These are phyloP conservation scores for Metarhizium humberi DNA, from an alignment of 2,329 filamentous ascomycete species.

Conservation along the genomic window DNA sequence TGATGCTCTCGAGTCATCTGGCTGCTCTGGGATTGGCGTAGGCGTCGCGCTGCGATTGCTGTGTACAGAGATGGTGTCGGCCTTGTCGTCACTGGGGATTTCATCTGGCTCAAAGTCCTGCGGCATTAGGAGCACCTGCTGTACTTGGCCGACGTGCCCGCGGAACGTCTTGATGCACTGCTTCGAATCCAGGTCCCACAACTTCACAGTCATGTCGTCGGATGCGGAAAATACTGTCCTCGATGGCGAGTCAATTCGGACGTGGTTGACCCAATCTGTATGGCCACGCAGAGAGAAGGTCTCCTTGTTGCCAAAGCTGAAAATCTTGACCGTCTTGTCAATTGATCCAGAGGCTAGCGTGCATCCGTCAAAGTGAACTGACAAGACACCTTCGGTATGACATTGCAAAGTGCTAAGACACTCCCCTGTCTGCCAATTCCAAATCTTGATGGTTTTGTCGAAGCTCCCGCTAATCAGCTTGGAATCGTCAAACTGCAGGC, in stretches of 20 bases:
- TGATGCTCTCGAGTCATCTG: slow-evolving; percentile 37
- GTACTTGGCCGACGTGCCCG: slow-evolving; percentile 90
- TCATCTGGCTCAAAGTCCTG: slow-evolving; percentile 86
- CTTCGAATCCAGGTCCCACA: slow-evolving; percentile 88
- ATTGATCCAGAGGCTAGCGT: slow-evolving; percentile 82
- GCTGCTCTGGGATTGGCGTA: slow-evolving; percentile 17
- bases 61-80: slow-evolving; percentile 43
- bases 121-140: slow-evolving; percentile 79
- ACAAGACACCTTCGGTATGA: slow-evolving; percentile 75
- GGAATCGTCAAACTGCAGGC: slow-evolving; percentile 85
- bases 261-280: slow-evolving; percentile 93
- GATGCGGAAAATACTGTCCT: slow-evolving; percentile 87
- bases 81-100: slow-evolving; percentile 33
- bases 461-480: slow-evolving; percentile 87
- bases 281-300: slow-evolving; percentile 77
- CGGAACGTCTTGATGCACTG: slow-evolving; percentile 69
- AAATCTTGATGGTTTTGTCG: slow-evolving; percentile 81
- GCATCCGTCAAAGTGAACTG: slow-evolving; percentile 77
- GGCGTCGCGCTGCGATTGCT: slow-evolving; percentile 38
- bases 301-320: slow-evolving; percentile 80
- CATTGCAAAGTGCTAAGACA: slow-evolving; percentile 73
- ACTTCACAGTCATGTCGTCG: slow-evolving; percentile 81
- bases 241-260: slow-evolving; percentile 72
- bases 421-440: slow-evolving; percentile 92
- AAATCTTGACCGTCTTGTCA: slow-evolving; percentile 84